Evolutionary conservation across 495 filamentous ascomycete species (phyloP), one percentile per base, ranked within the genome.

Genomic region (Clohesyomyces aquaticus): DNA sequence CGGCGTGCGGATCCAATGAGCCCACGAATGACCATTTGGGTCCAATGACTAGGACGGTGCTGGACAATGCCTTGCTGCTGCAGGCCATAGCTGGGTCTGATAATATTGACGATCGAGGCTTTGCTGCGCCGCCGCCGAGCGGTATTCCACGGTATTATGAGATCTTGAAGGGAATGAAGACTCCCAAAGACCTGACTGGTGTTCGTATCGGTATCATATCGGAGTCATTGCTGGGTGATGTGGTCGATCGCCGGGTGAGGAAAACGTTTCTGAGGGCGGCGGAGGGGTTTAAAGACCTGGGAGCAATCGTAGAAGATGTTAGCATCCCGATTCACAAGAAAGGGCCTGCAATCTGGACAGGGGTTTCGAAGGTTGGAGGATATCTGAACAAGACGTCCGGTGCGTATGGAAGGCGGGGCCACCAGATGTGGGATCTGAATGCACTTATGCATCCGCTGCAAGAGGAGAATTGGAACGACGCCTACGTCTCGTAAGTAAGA

Each of bases 81-180:
- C 77, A 85, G 59, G 78, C 74, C 0, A 80, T 87, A 52, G 77
- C 79, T 27, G 84, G 83, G 8, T 77, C 77, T 22, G 84, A 87
- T 60, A 80, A 80, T 1, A 81, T 84, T 45, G 84, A 87, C 63
- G 83, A 85, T 63, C 74, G 81, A 8, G 77, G 77, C 38, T 79
- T n/a, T 68, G 75, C n/a, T 73, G 77, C 53, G 3, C 65, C 68
- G 1, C 27, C 38, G 3, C 68, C 65, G 2, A 4, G 3, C 2
- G 25, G 38, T 11, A 46, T 61, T 0, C 73, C 78, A 9, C 74
- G 75, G 43, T 81, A 79, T 18, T 75, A 73, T 0, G 58, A 66
- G 12, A 59, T 73, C 42, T 67, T 78, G 12, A 72, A 67, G 21
- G 48, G 12, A 1, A 14, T 51, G 29, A 69, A 72, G 0, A 45